Conservation (phyloP, 306 rosid species). For the Casuarina cunninghamiana region DNA sequence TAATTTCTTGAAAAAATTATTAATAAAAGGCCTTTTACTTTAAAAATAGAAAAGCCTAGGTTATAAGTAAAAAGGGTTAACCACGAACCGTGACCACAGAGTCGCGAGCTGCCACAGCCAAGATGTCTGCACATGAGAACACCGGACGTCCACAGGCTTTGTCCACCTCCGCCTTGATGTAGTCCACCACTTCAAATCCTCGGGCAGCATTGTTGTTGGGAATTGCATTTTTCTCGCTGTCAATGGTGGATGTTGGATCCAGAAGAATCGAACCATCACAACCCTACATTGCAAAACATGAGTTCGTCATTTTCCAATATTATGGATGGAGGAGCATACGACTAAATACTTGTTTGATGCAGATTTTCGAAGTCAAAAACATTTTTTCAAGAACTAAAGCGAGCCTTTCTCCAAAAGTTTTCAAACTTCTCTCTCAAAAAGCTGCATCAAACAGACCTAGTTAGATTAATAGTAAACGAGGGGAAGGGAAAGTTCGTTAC, state of each 20-base stretch:
- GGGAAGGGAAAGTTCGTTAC: neutral
- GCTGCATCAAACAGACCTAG: neutral
- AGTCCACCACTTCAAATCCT: conserved; percentile 51
- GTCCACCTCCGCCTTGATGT: conserved; percentile 37
- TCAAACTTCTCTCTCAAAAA: too few relatives aligned
- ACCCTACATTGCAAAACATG: conserved; percentile 24
- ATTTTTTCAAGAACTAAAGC: too few relatives aligned
- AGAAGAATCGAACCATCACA: conserved; percentile 51
- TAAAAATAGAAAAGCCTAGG: too few relatives aligned
- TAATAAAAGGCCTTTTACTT: too few relatives aligned
- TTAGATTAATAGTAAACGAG: too few relatives aligned
- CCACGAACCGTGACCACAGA: conserved; percentile 34
- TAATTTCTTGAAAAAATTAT: too few relatives aligned
- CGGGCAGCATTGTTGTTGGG: conserved; percentile 22
- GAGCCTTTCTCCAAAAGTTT: too few relatives aligned
- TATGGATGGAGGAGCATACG: too few relatives aligned
- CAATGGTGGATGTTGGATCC: conserved; percentile 36
- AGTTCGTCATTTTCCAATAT: too few relatives aligned
- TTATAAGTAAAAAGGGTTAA: too few relatives aligned
- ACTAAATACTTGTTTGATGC: too few relatives aligned
- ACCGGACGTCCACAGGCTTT: conserved; percentile 35
- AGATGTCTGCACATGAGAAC: conserved; percentile 52
- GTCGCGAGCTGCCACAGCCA: conserved; percentile 45
- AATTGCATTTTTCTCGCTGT: conserved; percentile 34
- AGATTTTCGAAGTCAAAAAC: too few relatives aligned